Conservation (phyloP, 768 basidiomycete species). For the Auricularia heimuer region DNA sequence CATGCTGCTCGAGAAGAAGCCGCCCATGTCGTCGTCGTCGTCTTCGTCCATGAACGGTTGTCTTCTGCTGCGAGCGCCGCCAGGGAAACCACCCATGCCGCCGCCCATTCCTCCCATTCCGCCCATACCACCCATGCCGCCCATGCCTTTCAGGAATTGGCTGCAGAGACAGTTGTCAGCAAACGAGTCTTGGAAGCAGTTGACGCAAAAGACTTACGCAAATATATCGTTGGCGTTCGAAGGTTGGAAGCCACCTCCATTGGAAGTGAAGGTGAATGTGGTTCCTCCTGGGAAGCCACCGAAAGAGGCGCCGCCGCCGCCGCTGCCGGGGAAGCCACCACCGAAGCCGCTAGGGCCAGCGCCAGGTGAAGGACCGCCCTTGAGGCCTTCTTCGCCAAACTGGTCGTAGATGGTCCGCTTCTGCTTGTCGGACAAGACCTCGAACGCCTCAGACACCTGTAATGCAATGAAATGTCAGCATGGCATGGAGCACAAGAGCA, state of each 20-base stretch:
- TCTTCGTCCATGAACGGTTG: constrained; percentile 22
- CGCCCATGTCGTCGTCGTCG: constrained; percentile 38
- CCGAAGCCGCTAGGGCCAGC: constrained; percentile 25
- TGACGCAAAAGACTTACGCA: constrained; percentile 44
- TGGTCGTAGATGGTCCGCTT: constrained; percentile 86
- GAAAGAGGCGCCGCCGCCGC: constrained; percentile 29
- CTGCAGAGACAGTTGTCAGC: neutral
- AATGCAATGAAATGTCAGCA: neutral
- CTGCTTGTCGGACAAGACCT: constrained; percentile 82
- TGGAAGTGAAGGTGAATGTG: constrained; percentile 48
- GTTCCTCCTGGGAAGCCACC: constrained; percentile 17
- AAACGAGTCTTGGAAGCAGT: neutral
- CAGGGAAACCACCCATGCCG: constrained; percentile 13
- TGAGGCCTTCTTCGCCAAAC: constrained; percentile 91
- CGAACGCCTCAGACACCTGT: constrained; percentile 90
- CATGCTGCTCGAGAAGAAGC: constrained; percentile 33
- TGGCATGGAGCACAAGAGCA: neutral
- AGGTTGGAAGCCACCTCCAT: constrained; percentile 53
- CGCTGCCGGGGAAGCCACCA: constrained; percentile 24
- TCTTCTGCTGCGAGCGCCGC: neutral
- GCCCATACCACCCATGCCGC: constrained; percentile 26
- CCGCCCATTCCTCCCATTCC: constrained; percentile 29
- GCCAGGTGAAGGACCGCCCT: constrained; percentile 49
- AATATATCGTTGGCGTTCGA: constrained; percentile 83
- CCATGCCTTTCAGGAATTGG: constrained; percentile 2